phyloP scores from a whole-genome alignment of 306 rosid genomes.

The Senna tora region DNA sequence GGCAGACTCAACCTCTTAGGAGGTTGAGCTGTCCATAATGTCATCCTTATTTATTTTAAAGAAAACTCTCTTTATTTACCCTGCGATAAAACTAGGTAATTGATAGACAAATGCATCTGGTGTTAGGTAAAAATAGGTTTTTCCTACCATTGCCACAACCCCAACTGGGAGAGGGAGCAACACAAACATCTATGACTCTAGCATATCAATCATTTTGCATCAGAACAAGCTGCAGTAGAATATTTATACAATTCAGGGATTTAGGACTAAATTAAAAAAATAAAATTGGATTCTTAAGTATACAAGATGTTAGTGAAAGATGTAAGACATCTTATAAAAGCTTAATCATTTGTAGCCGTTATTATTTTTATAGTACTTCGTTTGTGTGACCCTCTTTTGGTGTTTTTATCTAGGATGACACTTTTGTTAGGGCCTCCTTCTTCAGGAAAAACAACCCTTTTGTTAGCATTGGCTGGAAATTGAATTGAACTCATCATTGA shows the following conservation, averaged over 20 bases:
- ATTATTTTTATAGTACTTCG: too few relatives aligned
- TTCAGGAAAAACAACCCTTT: slow-evolving; percentile 91
- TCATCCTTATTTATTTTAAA: background rate
- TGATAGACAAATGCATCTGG: background rate
- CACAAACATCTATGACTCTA: background rate
- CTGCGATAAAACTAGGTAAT: slow-evolving; percentile 14
- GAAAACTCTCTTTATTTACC: background rate
- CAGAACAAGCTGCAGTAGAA: slow-evolving; percentile 21
- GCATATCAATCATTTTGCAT: slow-evolving; percentile 3
- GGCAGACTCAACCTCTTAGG: too few relatives aligned
- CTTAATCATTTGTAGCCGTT: too few relatives aligned
- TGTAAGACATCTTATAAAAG: background rate
- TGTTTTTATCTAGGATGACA: slow-evolving; percentile 63
- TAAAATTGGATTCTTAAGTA: slow-evolving; percentile 20
- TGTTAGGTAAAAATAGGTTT: slow-evolving; percentile 14
- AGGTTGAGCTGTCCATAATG: too few relatives aligned
- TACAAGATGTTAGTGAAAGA: background rate
- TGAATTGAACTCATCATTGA: slow-evolving; percentile 15
- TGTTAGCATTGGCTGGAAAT: slow-evolving; percentile 76
- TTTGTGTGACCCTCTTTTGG: background rate
- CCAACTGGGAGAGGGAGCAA: background rate
- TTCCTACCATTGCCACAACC: slow-evolving; percentile 17
- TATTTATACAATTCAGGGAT: slow-evolving; percentile 9
- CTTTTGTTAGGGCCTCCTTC: slow-evolving; percentile 95
- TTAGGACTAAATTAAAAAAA: background rate